Evolutionary conservation across 257 asterid species (phyloP), one percentile per base, ranked within the genome.

Genomic region (Rehmannia glutinosa): DNA sequence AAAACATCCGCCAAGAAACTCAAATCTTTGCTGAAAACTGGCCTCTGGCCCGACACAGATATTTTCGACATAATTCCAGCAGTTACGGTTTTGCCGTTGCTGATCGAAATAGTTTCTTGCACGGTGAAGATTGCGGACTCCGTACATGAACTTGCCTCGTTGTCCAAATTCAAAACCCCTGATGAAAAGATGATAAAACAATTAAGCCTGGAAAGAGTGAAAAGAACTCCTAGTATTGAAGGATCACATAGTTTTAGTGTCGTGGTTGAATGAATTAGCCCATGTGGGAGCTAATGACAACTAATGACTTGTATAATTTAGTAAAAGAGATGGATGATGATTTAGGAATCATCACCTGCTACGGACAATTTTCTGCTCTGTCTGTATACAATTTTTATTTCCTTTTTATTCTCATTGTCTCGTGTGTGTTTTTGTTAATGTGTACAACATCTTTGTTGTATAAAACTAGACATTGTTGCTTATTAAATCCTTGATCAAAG

Each of bases 71-170:
- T 76, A 19, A 67, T 81, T 15, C 83, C 79, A 0, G 79, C 68
- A 3, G 70, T 75, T 1, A 79, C 87, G 12, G 83, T 81, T 6
- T 86, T 82, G 41, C 79, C 91, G 16, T 30, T 87, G 38, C 77
- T 83, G 17, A 70, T 67, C 19, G 87, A 84, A 8, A 39, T 74
- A 1, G 89, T 83, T 12, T 73, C 80, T 5, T 78, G 81, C 78
- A 78, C 84, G 0, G 62, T 25, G 47, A 81, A 79, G 73, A 77
- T 85, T 5, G 74, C 79, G 1, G 89, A 81, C 7, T 61, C 78
- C 2, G 88, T 82, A 9, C 72, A 77, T 2, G 80, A 82, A 28
- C 89, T 87, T 11, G 80, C 80, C 13, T 52, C 82, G 15, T 16
- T 70, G 70, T 83, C 85, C 5, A 74, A 64, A 42, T 83, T 84